Percentiles rank a stretch among this genome's conserved stretches.
Evolutionary conservation across 805 yeast genomes (phyloP).

Genomic region (Kluyveromyces nonfermentans): DNA sequence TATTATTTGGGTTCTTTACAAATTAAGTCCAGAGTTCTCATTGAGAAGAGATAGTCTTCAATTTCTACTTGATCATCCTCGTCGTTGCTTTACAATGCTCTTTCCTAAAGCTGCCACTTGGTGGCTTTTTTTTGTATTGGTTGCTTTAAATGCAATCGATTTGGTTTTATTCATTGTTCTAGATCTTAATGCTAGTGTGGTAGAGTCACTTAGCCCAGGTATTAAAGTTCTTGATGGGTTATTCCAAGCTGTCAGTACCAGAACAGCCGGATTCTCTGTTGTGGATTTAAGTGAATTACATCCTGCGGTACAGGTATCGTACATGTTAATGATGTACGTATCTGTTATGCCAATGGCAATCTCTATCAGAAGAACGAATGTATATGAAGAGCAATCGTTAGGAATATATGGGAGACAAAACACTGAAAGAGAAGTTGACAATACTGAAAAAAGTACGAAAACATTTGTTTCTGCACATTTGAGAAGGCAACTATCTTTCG

Average conservation of each 20-base stretch:
- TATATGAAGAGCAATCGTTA: conserved; percentile 91
- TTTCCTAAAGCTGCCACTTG: conserved; percentile 92
- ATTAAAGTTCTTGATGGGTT: conserved; percentile 71
- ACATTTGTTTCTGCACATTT: conserved; percentile 80
- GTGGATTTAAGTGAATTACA: conserved; percentile 62
- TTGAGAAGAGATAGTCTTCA: conserved; percentile 65
- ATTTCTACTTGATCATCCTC: conserved; percentile 86
- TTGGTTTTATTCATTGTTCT: conserved; percentile 69
- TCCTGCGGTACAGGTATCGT: conserved; percentile 89
- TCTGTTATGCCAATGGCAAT: conserved; percentile 95
- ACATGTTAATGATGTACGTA: conserved; percentile 95
- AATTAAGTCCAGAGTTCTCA: conserved; percentile 56
- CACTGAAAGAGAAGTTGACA: conserved; percentile 19
- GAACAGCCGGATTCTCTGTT: conserved; percentile 88
- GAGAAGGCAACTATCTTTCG: conserved; percentile 85
- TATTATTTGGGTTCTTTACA: conserved; percentile 71
- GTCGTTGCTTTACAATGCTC: conserved; percentile 88
- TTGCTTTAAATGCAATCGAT: conserved; percentile 67
- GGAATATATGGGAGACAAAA: conserved; percentile 57
- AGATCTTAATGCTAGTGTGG: conserved; percentile 48
- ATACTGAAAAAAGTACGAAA: conserved; percentile 28
- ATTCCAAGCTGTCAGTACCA: conserved; percentile 82
- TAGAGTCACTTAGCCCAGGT: conserved; percentile 53
- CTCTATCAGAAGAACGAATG: conserved; percentile 92
- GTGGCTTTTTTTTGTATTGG: conserved; percentile 78